Percentiles rank a stretch among this genome's conserved stretches.
Evolutionary conservation across 148 eudicot genomes (phyloP).

Genomic region (Vaccinium vitisidaea): DNA sequence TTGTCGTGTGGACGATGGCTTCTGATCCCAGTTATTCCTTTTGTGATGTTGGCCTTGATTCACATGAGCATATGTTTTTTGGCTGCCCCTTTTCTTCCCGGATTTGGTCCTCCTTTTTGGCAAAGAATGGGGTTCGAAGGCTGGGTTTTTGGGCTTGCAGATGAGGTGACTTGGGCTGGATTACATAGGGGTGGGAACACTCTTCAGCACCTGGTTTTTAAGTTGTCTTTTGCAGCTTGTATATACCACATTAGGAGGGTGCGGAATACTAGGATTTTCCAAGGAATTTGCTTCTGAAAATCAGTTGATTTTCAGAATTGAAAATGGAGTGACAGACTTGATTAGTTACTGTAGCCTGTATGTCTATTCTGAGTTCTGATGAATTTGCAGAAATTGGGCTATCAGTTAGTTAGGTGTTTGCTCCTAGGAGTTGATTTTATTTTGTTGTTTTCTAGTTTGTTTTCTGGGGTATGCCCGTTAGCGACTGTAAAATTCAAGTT

Average conservation of each 20-base stretch:
- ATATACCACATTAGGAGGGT: background rate
- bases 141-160: too few relatives aligned
- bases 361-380: background rate
- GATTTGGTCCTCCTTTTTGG: too few relatives aligned
- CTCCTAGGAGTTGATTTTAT: background rate
- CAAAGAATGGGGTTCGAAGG: too few relatives aligned
- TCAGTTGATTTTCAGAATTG: background rate
- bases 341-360: background rate
- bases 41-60: too few relatives aligned
- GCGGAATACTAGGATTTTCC: background rate
- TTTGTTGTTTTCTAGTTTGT: background rate
- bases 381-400: background rate
- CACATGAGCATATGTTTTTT: too few relatives aligned
- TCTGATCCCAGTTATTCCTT: background rate
- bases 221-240: background rate
- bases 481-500: background rate
- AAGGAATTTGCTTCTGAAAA: background rate
- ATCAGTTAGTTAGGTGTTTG: background rate
- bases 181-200: background rate
- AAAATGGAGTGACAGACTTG: background rate
- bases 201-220: background rate
- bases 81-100: too few relatives aligned
- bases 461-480: background rate
- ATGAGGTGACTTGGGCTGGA: too few relatives aligned
- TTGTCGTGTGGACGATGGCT: background rate